Base-by-base conservation (phyloP, 2,329 filamentous ascomycete genomes). In the Aspergillus awamori region DNA sequence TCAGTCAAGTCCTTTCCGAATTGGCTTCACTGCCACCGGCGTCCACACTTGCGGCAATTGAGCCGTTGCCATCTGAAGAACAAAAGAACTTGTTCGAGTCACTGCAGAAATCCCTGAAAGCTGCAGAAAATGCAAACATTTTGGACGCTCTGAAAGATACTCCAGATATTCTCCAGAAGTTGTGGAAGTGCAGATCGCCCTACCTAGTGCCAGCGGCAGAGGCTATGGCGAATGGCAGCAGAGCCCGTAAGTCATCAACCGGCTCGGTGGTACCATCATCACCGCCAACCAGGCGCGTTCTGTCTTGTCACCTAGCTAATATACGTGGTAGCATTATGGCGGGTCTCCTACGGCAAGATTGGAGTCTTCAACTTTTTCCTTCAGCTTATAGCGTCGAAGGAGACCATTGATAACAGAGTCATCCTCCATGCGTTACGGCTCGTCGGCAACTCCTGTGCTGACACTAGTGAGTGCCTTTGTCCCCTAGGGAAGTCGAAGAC, bases 401-500 rank as follows among this genome's bases (percentile, higher is more conserved):
- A 71, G 8, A 65, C 64, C 7, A 61, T 71, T 28, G 71, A 75
- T 33, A 62, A 72, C 38, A 64, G 65, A 54, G 57, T 79, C 8
- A 57, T 80, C 53, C 69, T 78, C 15, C 78, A 80, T 63, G 73
- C 77, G 39, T 65, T 81, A 52, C 74, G 79, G 15, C 59, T 81
- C 15, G 69, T 80, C 59, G 79, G 78, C 5, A 81, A 81, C 60
- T 78, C 76, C 38, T 81, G 79, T 69, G 79, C 79, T 38, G 79
- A 81, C 63, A 79, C 74, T 43, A 72, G 77, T 78, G 67, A 64
- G 68, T 64, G 3, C 36, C 17, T 8, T 30, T 17, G 13, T 20
- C 11, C 22, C 22, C 13, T 11, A 11, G 10, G 13, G 22, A 10
- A 39, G 8, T 8, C 41, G 11, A 36, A 30, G 20, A 60, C 10